A percentile compares a stretch with the other conserved stretches of the same genome.
Conservation (phyloP, 1,284 basidiomycete genomes). For the Cryptococcus maquisensis region DNA sequence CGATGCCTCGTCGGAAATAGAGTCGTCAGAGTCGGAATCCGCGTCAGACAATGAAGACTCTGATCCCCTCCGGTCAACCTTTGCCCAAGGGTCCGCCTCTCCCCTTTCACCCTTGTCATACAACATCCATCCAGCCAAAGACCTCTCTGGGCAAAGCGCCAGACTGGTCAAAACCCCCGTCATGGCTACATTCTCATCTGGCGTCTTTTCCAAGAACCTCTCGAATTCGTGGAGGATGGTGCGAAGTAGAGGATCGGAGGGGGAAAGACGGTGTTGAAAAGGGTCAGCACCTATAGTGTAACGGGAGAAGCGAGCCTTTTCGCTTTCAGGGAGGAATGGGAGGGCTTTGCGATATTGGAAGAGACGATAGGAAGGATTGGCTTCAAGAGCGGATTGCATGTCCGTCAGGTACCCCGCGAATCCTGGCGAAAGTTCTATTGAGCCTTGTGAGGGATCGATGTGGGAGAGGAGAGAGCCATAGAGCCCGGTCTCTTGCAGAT, state of each 20-base stretch:
- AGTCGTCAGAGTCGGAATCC: conserved; percentile 10
- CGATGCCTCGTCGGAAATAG: not conserved
- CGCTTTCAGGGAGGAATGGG: conserved; percentile 19
- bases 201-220: conserved; percentile 76
- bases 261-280: conserved; percentile 61
- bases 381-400: conserved; percentile 26
- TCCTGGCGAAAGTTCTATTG: conserved; percentile 70
- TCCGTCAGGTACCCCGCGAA: conserved; percentile 56
- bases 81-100: conserved; percentile 21
- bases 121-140: conserved; percentile 76
- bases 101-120: conserved; percentile 16
- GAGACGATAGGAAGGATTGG: conserved; percentile 28
- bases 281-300: conserved; percentile 1
- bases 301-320: conserved; percentile 12
- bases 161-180: conserved; percentile 76
- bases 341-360: conserved; percentile 15
- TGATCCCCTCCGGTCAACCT: conserved; percentile 6
- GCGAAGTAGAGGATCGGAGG: conserved; percentile 71
- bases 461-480: conserved; percentile 74
- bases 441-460: conserved; percentile 64
- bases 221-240: conserved; percentile 66
- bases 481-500: conserved; percentile 54
- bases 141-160: conserved; percentile 76
- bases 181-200: conserved; percentile 82
- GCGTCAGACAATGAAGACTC: conserved; percentile 9